A percentile compares a stretch with the other conserved stretches of the same genome.
Conservation (phyloP, 2,329 filamentous ascomycete genomes). For the Scedosporium minutisporum region DNA sequence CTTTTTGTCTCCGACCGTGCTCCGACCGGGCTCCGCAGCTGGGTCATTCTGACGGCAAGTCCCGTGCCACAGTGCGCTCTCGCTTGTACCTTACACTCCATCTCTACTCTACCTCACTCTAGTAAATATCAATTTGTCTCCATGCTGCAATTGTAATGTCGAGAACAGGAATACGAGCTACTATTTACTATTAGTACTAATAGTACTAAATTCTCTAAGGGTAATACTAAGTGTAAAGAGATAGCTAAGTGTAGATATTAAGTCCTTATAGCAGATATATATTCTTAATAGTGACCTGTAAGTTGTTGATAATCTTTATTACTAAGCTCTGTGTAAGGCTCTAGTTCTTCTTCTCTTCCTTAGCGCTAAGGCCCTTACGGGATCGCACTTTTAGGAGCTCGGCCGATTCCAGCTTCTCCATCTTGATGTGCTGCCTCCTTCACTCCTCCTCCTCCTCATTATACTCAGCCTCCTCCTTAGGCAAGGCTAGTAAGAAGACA, state of each 20-base stretch:
- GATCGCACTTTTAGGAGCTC: conserved; percentile 89
- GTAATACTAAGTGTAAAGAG: conserved; percentile 90
- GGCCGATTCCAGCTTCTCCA: conserved; percentile 95
- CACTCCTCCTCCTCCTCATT: conserved; percentile 86
- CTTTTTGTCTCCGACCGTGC: no score
- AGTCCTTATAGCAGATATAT: conserved; percentile 97
- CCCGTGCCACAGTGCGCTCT: no score
- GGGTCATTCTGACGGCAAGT: no score
- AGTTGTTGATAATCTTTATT: conserved; percentile 95
- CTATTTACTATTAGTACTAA: conserved; percentile 94
- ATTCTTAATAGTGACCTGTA: conserved; percentile 96
- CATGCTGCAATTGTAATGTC: no score
- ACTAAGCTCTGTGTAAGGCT: conserved; percentile 93
- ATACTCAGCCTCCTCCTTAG: conserved; percentile 90
- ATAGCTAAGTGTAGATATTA: conserved; percentile 87
- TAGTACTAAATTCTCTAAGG: conserved; percentile 89
- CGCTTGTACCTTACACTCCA: no score
- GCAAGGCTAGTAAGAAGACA: conserved; percentile 89
- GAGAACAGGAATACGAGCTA: conserved; percentile 94
- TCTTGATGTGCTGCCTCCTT: conserved; percentile 83
- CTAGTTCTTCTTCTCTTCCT: conserved; percentile 95
- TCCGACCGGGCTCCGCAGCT: no score
- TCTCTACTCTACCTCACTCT: no score
- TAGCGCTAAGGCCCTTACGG: conserved; percentile 83
- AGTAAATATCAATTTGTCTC: no score